Evolutionary conservation across 1,284 basidiomycete species (phyloP), one percentile per base, ranked within the genome.

Genomic region (Golubevia pallescens): DNA sequence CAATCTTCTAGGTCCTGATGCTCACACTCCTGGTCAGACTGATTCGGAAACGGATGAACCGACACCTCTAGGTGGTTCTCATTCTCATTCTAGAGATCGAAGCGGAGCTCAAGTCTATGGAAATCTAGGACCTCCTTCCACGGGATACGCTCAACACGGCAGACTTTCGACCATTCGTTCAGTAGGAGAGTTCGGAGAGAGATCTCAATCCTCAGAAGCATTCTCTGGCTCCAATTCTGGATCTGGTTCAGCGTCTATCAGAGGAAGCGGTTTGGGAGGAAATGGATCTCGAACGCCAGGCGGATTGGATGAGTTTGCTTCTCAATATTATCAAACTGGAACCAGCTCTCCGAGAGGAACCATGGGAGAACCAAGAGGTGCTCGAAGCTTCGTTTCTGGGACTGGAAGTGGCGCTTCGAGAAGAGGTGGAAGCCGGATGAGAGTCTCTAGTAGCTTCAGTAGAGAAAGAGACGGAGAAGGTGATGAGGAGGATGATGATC

Each of bases 101-200:
- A 48, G 42, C 16, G 42, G 42, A 48, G 42, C 42, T 48, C 42
- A 48, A 48, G 42, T 48, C 42, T 48, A 48, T 16, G 42, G 42
- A 48, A 48, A 48, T 16, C 42, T 48, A 48, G 42, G 42, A 48
- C 42, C 42, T 13, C 42, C 42, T 48, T 48, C 42, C 42, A 13
- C 42, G 16, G 42, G 42, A 16, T 48, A 48, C 42, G 42, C 42
- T 48, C 42, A 60, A 20, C 67, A 63, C 14, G 54, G 65, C 0
- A 62, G 75, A 1, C 67, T 78, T 32, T 65, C 75, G 0, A 76
- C 75, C 6, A 78, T 78, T 58, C 69, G 62, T 5, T 73, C 69
- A 48, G 75, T 78, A 6, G 66, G 74, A 53, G 75, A 78, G 57
- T 73, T 78, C 20, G 74, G 75, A 21, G 75, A 77, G 59, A 62